phyloP scores from a whole-genome alignment of 2,329 filamentous ascomycete genomes.

The Chrysosporium keratinophilum region DNA sequence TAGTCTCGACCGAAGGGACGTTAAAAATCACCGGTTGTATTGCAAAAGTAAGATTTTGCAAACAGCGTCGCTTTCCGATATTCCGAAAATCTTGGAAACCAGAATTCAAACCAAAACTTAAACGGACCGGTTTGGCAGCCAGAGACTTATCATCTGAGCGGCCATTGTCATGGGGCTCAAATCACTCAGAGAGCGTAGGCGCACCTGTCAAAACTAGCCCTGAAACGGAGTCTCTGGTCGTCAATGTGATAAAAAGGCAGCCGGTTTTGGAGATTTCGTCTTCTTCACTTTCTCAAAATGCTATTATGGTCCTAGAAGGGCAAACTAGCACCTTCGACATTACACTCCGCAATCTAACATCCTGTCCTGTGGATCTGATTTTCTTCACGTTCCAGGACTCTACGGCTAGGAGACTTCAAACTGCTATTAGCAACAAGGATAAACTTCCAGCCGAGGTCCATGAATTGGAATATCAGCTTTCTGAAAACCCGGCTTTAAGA shows the following conservation, averaged over 20 bases:
- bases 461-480: conserved; percentile 71
- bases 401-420: conserved; percentile 64
- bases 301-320: conserved; percentile 86
- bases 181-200: conserved; percentile 30
- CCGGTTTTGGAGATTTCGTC: conserved; percentile 66
- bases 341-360: conserved; percentile 67
- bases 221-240: conserved; percentile 34
- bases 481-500: conserved; percentile 56
- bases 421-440: conserved; percentile 64
- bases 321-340: conserved; percentile 69
- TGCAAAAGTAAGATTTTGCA: conserved; percentile 70
- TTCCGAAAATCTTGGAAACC: conserved; percentile 68
- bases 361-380: conserved; percentile 68
- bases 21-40: conserved; percentile 67
- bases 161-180: conserved; percentile 37
- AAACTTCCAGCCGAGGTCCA: conserved; percentile 69
- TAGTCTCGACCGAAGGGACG: conserved; percentile 55
- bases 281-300: conserved; percentile 69
- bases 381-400: conserved; percentile 86
- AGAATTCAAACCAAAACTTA: conserved; percentile 60
- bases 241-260: conserved; percentile 70
- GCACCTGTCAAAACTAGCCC: conserved; percentile 26
- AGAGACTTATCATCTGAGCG: conserved; percentile 43
- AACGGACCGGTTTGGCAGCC: conserved; percentile 57
- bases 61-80: conserved; percentile 72